Evolutionary conservation across 805 yeast genomes (phyloP).

Genomic region (Metschnikowia borealis): DNA sequence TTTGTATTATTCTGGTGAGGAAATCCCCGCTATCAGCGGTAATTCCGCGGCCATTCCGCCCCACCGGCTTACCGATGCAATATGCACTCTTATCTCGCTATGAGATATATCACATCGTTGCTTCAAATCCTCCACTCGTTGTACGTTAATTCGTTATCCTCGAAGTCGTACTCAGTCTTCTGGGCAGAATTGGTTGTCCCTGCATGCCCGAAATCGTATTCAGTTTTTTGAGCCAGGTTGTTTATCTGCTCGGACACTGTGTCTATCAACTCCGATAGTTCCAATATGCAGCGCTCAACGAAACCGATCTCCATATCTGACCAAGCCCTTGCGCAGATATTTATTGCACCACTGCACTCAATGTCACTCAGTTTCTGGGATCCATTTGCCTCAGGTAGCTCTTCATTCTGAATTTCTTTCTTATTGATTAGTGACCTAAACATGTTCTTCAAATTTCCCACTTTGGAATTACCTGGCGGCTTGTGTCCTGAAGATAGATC

Average conservation of each 20-base stretch:
- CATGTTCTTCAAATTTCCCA: background rate
- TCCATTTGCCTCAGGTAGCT: background rate
- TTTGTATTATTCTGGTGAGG: background rate
- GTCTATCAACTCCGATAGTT: background rate
- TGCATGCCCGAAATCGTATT: background rate
- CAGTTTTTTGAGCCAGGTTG: background rate
- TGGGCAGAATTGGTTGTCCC: background rate
- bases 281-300: background rate
- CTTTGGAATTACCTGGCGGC: background rate
- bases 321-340: background rate
- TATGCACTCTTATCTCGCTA: background rate
- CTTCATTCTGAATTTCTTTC: background rate
- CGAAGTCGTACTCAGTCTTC: background rate
- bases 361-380: background rate
- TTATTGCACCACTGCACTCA: background rate
- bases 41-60: background rate
- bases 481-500: background rate
- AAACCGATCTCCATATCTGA: background rate
- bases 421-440: background rate
- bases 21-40: background rate
- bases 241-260: background rate
- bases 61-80: background rate
- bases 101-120: background rate
- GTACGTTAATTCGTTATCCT: background rate
- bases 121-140: background rate